Percentiles rank a stretch among this genome's conserved stretches.
Conservation (phyloP, 2,329 filamentous ascomycete species). For the Proliferodiscus dingleyae region DNA sequence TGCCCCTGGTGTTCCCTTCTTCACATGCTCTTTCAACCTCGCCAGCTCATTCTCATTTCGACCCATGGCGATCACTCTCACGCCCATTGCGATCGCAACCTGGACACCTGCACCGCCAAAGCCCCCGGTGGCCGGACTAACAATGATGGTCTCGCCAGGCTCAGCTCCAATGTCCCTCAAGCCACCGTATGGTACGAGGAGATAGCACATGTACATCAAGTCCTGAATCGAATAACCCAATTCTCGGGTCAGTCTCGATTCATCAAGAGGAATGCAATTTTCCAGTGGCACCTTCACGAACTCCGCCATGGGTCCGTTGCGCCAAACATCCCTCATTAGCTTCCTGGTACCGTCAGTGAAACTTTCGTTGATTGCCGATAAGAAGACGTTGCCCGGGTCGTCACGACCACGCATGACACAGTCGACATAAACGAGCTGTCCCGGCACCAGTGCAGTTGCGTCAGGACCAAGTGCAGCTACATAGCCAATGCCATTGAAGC, state of each 20-base stretch:
- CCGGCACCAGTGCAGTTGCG: constrained; percentile 26
- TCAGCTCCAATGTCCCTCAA: constrained; percentile 38
- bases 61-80: constrained; percentile 45
- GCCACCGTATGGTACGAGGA: constrained; percentile 44
- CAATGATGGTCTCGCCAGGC: constrained; percentile 41
- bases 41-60: constrained; percentile 31
- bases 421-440: constrained; percentile 34
- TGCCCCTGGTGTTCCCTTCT: background rate
- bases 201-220: constrained; percentile 29
- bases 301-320: constrained; percentile 31
- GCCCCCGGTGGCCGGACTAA: constrained; percentile 42
- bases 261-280: constrained; percentile 32
- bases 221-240: constrained; percentile 38
- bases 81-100: constrained; percentile 44
- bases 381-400: constrained; percentile 25
- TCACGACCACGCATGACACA: constrained; percentile 32
- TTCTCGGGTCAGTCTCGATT: constrained; percentile 23
- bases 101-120: constrained; percentile 42
- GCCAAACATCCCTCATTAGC: constrained; percentile 31
- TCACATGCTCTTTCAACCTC: background rate
- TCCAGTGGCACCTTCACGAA: constrained; percentile 33
- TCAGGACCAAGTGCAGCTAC: constrained; percentile 31
- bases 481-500: constrained; percentile 31
- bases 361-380: constrained; percentile 30
- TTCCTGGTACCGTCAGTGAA: constrained; percentile 25